Percentiles rank a stretch among this genome's conserved stretches.
These are phyloP conservation scores for Nakazawaea ishiwadae DNA, from an alignment of 805 yeast species.

Conservation along the genomic window DNA sequence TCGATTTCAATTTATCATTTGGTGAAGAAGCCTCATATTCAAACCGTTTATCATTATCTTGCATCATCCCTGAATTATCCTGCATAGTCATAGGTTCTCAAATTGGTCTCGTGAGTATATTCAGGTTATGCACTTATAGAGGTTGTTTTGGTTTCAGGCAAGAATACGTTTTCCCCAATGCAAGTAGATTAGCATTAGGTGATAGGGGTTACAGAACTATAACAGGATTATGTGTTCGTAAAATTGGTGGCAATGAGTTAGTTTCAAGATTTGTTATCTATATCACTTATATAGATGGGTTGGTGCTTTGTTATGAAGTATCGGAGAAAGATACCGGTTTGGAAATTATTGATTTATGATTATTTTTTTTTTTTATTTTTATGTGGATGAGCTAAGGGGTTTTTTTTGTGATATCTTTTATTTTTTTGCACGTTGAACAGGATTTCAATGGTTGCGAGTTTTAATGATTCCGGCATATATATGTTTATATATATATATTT, in stretches of 20 bases:
- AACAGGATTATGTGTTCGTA: conserved; percentile 19
- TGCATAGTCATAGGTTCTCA: conserved; percentile 39
- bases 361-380: neutral
- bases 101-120: conserved; percentile 36
- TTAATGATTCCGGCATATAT: too few species aligned
- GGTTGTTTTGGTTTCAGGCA: conserved; percentile 37
- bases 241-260: neutral
- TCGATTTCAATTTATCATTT: conserved; percentile 31
- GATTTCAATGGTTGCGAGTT: too few species aligned
- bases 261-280: conserved; percentile 16
- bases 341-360: conserved; percentile 1
- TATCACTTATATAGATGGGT: conserved; percentile 23
- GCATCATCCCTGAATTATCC: conserved; percentile 33
- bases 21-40: conserved; percentile 28
- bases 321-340: conserved; percentile 4
- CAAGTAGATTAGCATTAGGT: conserved; percentile 17
- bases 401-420: too few species aligned
- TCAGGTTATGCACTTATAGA: conserved; percentile 36
- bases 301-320: conserved; percentile 21
- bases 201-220: conserved; percentile 20
- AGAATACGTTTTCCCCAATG: conserved; percentile 37
- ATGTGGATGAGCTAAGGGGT: too few species aligned
- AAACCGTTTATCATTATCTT: conserved; percentile 24
- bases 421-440: too few species aligned
- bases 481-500: too few species aligned